Evolutionary conservation across 208 protist genomes (phyloP), one percentile per base, ranked within the genome.

Genomic region (Tetramitus jugosus): DNA sequence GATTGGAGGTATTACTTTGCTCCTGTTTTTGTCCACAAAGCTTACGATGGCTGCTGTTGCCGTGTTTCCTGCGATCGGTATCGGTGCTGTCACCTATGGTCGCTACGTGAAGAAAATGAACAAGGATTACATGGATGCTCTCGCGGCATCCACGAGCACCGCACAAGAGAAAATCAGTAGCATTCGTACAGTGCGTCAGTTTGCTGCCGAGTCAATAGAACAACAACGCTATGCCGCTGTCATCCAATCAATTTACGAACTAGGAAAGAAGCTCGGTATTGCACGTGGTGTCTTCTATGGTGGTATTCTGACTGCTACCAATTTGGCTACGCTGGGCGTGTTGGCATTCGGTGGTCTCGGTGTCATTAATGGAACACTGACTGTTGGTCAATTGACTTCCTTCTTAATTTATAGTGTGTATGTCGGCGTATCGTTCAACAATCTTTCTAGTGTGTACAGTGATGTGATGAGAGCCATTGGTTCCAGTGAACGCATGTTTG

Each of bases 371-470:
- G 86, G 85, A 29, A 80, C 84, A 53, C 79, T 95, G 29, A 88
- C 91, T 35, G 83, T 89, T 17, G 91, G 91, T 20, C 61, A 88
- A 6, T 86, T 95, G 71, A 92, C 92, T 75, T 92, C 88, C n/a
- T 92, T 95, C 62, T 83, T 93, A 64, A 82, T 95, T 2, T 94
- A 95, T 79, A 91, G 88, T 6, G 84, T 95, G 31, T 95, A 93
- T 85, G 90, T 89, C 80, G 90, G 89, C 14, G 87, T 20, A 31
- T 42, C 42, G 1, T 62, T 78, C 40, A 60, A 45, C 26, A 43
- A 43, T 37, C n/a, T 78, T 17, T 45, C 37, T 17, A 17, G 23
- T 37, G 33, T 64, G 17, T 78, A 62, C 56, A 43, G 61, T 3
- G 52, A 78, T 49, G 6, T 78, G 0, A 78, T 78, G 75, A 78